A percentile compares a stretch with the other conserved stretches of the same genome.
These are phyloP conservation scores for Leptographium galeiforme DNA, from an alignment of 2,329 filamentous ascomycete genomes.

Conservation along the genomic window DNA sequence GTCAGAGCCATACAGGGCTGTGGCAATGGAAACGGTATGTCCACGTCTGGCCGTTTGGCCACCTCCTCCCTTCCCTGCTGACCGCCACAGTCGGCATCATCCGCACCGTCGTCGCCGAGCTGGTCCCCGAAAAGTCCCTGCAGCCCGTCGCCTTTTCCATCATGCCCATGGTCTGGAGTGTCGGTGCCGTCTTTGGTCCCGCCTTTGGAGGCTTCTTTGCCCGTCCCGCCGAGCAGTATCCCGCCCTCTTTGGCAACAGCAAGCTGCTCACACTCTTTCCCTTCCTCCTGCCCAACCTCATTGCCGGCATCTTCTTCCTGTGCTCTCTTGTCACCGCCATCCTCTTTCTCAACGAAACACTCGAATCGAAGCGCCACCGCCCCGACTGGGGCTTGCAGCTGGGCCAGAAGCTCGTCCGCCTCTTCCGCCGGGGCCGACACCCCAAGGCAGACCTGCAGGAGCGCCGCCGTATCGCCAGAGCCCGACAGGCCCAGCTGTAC, in stretches of 20 bases:
- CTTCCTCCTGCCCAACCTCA: conserved; percentile 72
- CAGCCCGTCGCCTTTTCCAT: conserved; percentile 83
- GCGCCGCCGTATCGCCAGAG: conserved; percentile 1
- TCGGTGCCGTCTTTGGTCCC: conserved; percentile 80
- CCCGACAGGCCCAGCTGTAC: conserved; percentile 22
- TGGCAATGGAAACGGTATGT: conserved; percentile 67
- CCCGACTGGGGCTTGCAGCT: conserved; percentile 65
- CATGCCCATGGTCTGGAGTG: conserved; percentile 82
- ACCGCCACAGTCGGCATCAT: conserved; percentile 56
- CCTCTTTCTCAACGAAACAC: conserved; percentile 77
- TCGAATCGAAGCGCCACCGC: conserved; percentile 54
- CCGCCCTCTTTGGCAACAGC: conserved; percentile 52
- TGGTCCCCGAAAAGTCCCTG: conserved; percentile 75
- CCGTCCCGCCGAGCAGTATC: conserved; percentile 63
- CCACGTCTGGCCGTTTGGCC: too few relatives aligned
- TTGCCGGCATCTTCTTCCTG: conserved; percentile 63
- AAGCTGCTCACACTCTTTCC: conserved; percentile 63
- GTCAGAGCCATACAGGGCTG: conserved; percentile 68
- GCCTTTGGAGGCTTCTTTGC: conserved; percentile 79
- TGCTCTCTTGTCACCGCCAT: conserved; percentile 60
- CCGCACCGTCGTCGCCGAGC: conserved; percentile 80
- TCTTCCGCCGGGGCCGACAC: conserved; percentile 13
- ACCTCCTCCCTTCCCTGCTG: neutral
- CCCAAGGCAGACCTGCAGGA: conserved; percentile 4
- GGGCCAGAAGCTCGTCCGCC: conserved; percentile 48